A percentile compares a stretch with the other conserved stretches of the same genome.
These are phyloP conservation scores for Leccinum subspadiceum DNA, from an alignment of 1,284 basidiomycete genomes.

Conservation along the genomic window DNA sequence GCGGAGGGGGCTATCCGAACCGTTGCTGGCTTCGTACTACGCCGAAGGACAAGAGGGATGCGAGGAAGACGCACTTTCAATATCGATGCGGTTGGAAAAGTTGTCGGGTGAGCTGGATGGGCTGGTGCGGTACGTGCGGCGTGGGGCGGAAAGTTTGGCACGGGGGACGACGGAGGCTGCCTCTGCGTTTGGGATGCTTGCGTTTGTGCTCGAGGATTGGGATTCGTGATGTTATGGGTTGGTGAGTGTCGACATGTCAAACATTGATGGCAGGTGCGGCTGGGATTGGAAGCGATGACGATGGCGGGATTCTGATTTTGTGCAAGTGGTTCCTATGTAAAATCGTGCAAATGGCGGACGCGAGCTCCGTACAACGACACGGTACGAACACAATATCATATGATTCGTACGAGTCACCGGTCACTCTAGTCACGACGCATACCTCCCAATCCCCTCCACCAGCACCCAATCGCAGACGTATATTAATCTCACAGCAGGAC, in stretches of 20 bases:
- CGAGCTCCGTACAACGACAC: not conserved
- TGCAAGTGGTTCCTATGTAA: not conserved
- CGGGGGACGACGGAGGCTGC: conserved; percentile 50
- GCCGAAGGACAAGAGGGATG: not conserved
- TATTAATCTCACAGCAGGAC: no score
- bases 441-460: no score
- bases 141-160: conserved; percentile 64
- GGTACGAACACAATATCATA: not conserved
- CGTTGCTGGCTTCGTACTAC: conserved; percentile 28
- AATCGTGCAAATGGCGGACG: not conserved
- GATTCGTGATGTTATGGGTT: conserved; percentile 40
- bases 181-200: conserved; percentile 67
- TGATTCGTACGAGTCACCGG: not conserved
- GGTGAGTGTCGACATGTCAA: not conserved
- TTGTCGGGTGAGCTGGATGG: conserved; percentile 69
- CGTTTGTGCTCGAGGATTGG: conserved; percentile 82
- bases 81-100: conserved; percentile 52
- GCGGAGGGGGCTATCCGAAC: conserved; percentile 30
- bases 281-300: not conserved
- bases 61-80: conserved; percentile 15
- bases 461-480: conserved; percentile 63
- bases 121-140: conserved; percentile 63
- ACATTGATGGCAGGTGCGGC: no score
- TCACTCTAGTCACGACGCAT: not conserved
- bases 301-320: not conserved